Evolutionary conservation across 208 protist species (phyloP).

Genomic region (Wallacemonas rigidus): DNA sequence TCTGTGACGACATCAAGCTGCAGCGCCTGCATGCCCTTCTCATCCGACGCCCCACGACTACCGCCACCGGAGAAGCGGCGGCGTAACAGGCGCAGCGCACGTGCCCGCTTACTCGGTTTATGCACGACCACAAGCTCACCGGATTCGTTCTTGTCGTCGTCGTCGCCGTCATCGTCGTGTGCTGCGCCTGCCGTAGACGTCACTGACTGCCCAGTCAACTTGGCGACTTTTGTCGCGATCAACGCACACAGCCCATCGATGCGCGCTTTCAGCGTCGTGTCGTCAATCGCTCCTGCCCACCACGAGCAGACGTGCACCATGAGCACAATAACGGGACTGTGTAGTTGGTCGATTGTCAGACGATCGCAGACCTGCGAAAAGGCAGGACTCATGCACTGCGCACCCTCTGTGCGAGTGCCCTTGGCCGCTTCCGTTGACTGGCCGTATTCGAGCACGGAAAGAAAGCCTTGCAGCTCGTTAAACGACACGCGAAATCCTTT

Average conservation of each 20-base stretch:
- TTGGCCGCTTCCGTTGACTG: background rate
- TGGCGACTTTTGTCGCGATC: constrained; percentile 14
- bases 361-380: constrained; percentile 47
- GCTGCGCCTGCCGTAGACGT: background rate
- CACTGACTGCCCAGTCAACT: background rate
- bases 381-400: constrained; percentile 23
- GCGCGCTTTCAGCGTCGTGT: constrained; percentile 27
- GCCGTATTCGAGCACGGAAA: constrained; percentile 43
- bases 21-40: constrained; percentile 10
- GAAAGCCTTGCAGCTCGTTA: constrained; percentile 73
- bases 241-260: constrained; percentile 33
- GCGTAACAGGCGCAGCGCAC: constrained; percentile 22
- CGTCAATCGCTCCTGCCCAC: constrained; percentile 42
- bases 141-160: background rate
- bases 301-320: constrained; percentile 67
- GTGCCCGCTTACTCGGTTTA: constrained; percentile 13
- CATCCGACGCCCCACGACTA: background rate
- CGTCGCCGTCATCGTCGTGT: background rate
- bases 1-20: constrained; percentile 30
- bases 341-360: constrained; percentile 28
- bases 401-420: background rate
- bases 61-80: constrained; percentile 10
- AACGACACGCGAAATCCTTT: constrained; percentile 58
- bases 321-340: constrained; percentile 57
- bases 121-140: no score